Conservation (phyloP, 805 yeast species). For the Vanderwaltozyma yarrowii region DNA sequence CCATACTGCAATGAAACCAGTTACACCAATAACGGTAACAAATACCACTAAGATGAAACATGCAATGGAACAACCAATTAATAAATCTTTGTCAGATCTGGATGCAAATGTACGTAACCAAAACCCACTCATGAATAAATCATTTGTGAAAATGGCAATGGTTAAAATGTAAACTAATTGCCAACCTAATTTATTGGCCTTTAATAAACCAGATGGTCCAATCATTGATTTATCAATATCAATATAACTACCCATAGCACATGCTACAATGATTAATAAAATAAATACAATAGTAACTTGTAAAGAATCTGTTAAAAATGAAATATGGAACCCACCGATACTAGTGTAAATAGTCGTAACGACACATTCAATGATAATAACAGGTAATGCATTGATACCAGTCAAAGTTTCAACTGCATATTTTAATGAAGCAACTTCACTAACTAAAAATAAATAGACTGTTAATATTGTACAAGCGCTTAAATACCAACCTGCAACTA, state of each 20-base stretch:
- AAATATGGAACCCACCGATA: slow-evolving; percentile 81
- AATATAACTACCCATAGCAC: slow-evolving; percentile 70
- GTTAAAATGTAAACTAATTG: slow-evolving; percentile 75
- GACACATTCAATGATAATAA: slow-evolving; percentile 72
- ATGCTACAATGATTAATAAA: slow-evolving; percentile 56
- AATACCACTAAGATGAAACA: slow-evolving; percentile 53
- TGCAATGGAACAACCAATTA: slow-evolving; percentile 69
- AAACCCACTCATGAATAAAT: slow-evolving; percentile 82
- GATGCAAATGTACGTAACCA: slow-evolving; percentile 95
- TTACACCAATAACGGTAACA: slow-evolving; percentile 63
- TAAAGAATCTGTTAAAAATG: slow-evolving; percentile 77
- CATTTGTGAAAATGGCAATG: slow-evolving; percentile 84
- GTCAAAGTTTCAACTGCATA: slow-evolving; percentile 70
- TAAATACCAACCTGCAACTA: slow-evolving; percentile 58
- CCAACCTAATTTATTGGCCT: slow-evolving; percentile 72
- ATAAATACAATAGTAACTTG: slow-evolving; percentile 70
- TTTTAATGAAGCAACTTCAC: slow-evolving; percentile 75
- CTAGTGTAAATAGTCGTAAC: slow-evolving; percentile 83
- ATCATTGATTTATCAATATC: slow-evolving; percentile 48
- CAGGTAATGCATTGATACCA: slow-evolving; percentile 68
- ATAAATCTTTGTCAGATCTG: slow-evolving; percentile 59
- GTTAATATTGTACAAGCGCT: slow-evolving; percentile 78
- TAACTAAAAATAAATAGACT: slow-evolving; percentile 75
- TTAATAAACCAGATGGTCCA: slow-evolving; percentile 54
- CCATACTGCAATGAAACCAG: slow-evolving; percentile 91